These are phyloP conservation scores for Tanozyma kutaoensis DNA, from an alignment of 805 yeast genomes.

Conservation along the genomic window DNA sequence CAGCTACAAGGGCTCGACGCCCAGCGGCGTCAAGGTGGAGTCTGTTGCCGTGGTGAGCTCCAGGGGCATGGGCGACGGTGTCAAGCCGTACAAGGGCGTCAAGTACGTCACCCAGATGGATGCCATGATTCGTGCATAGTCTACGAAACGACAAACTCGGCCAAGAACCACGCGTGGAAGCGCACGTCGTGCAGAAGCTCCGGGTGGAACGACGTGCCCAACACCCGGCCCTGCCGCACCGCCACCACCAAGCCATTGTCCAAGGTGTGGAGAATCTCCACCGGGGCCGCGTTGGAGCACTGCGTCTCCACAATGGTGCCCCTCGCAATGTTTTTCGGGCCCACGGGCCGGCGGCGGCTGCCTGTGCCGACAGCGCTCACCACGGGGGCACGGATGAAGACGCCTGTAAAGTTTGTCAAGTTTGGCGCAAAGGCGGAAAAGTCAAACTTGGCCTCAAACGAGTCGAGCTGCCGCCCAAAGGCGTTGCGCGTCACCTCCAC, in stretches of 20 bases:
- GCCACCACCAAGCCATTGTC: conserved; percentile 44
- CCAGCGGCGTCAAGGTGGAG: conserved; percentile 64
- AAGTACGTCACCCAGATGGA: conserved; percentile 59
- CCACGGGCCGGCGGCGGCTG: conserved; percentile 2
- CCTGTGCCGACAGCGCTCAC: conserved; percentile 14
- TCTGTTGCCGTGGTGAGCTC: conserved; percentile 43
- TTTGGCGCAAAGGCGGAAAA: conserved; percentile 29
- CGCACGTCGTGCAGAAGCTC: conserved; percentile 47
- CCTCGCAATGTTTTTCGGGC: too few species aligned
- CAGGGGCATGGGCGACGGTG: conserved; percentile 45
- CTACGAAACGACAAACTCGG: conserved; percentile 31
- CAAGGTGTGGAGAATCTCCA: conserved; percentile 29
- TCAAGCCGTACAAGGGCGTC: conserved; percentile 84
- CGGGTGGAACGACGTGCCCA: conserved; percentile 77
- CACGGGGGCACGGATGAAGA: conserved; percentile 71
- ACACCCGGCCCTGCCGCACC: conserved; percentile 49
- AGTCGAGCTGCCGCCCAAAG: conserved; percentile 65
- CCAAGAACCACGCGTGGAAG: conserved; percentile 61
- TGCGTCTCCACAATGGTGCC: conserved; percentile 8
- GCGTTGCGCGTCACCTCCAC: conserved; percentile 59
- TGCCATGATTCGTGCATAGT: too few species aligned
- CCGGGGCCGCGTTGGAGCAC: conserved; percentile 14
- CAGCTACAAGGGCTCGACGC: conserved; percentile 50
- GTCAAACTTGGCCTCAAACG: conserved; percentile 39
- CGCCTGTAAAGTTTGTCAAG: conserved; percentile 25